A percentile compares a stretch with the other conserved stretches of the same genome.
Conservation (phyloP, 2,329 filamentous ascomycete species). For the Boeremia lycopersici region DNA sequence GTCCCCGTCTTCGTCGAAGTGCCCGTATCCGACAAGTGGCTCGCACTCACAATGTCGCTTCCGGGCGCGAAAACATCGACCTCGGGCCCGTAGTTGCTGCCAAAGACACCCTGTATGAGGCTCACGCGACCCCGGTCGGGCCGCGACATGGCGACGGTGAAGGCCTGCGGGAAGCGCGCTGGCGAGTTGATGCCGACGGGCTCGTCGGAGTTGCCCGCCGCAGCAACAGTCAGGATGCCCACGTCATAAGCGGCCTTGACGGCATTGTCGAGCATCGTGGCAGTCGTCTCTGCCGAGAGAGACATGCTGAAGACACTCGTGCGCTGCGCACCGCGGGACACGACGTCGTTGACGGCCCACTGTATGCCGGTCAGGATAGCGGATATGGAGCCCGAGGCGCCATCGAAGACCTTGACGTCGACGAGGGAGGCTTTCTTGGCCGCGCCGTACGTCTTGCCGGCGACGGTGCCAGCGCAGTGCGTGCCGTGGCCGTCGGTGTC, state of each 20-base stretch:
- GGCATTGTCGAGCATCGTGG: slow-evolving; percentile 11
- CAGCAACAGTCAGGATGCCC: slow-evolving; percentile 43
- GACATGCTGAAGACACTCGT: slow-evolving; percentile 2
- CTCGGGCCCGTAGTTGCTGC: slow-evolving; percentile 37
- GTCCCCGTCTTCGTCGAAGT: slow-evolving; percentile 62
- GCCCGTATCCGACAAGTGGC: slow-evolving; percentile 44
- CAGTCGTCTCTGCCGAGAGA: neutral
- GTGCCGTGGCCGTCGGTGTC: slow-evolving; percentile 20
- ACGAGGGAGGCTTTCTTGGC: slow-evolving; percentile 20
- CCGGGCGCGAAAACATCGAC: slow-evolving; percentile 47
- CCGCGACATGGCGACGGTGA: slow-evolving; percentile 44
- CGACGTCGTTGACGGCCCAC: slow-evolving; percentile 25
- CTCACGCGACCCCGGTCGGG: slow-evolving; percentile 34
- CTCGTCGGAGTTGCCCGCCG: slow-evolving; percentile 41
- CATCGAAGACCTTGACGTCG: slow-evolving; percentile 28
- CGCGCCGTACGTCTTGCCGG: slow-evolving; percentile 17
- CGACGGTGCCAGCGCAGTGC: slow-evolving; percentile 16
- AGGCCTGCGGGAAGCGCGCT: slow-evolving; percentile 36
- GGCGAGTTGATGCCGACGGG: slow-evolving; percentile 36
- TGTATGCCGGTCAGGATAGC: slow-evolving; percentile 19
- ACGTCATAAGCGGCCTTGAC: slow-evolving; percentile 36
- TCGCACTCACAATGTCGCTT: slow-evolving; percentile 50
- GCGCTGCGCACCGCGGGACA: neutral
- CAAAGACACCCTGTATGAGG: neutral
- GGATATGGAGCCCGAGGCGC: neutral